Evolutionary conservation across 2,329 filamentous ascomycete species (phyloP).

Genomic region (Nothophoma quercina): DNA sequence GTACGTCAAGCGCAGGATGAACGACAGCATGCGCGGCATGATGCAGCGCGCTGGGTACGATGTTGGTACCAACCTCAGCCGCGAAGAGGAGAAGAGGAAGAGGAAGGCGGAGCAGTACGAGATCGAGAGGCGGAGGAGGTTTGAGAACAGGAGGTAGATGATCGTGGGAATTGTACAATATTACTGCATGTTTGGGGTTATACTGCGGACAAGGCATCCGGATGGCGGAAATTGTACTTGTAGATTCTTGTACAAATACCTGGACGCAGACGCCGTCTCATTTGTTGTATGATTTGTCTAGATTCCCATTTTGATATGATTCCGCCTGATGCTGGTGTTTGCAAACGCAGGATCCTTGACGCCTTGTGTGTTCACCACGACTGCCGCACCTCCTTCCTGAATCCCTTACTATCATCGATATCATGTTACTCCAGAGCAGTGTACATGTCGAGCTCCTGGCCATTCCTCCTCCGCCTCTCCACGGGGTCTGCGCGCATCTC

Average conservation of each 20-base stretch:
- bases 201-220: not conserved
- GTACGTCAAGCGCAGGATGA: constrained; percentile 28
- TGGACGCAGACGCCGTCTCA: constrained; percentile 22
- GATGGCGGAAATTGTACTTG: constrained; percentile 16
- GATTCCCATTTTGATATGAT: not conserved
- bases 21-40: constrained; percentile 18
- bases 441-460: constrained; percentile 68
- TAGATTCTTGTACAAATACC: constrained; percentile 26
- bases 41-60: constrained; percentile 27
- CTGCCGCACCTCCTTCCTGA: no score
- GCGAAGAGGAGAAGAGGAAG: constrained; percentile 36
- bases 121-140: constrained; percentile 37
- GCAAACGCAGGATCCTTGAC: no score
- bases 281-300: constrained; percentile 2
- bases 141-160: constrained; percentile 36
- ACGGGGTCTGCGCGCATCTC: constrained; percentile 75
- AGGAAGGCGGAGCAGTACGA: constrained; percentile 39
- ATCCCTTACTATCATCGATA: no score
- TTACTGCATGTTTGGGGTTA: constrained; percentile 18
- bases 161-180: constrained; percentile 33
- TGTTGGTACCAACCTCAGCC: constrained; percentile 23
- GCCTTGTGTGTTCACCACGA: not conserved
- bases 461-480: constrained; percentile 60
- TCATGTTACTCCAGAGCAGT: constrained; percentile 71
- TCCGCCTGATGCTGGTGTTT: no score